Conservation (phyloP, 2,329 filamentous ascomycete species). For the Elsinoe necatrix region DNA sequence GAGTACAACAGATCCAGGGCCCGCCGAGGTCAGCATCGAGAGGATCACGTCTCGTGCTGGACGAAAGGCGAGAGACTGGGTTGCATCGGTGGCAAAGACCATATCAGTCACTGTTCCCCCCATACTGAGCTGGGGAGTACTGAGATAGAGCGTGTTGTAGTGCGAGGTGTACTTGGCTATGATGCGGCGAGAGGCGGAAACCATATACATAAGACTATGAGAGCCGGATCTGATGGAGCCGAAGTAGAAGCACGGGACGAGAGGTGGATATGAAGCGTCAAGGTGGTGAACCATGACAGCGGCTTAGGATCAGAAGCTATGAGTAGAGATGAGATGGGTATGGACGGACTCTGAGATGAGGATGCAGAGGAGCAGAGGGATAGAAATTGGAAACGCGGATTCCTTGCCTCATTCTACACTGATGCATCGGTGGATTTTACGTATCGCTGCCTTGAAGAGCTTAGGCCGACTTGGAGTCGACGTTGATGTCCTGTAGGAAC, state of each 20-base stretch:
- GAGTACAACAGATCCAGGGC: constrained; percentile 21
- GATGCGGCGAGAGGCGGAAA: constrained; percentile 26
- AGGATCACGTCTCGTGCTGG: constrained; percentile 21
- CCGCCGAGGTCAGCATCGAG: neutral
- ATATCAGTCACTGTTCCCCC: constrained; percentile 22
- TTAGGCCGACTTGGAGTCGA: neutral
- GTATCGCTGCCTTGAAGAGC: neutral
- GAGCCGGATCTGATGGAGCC: constrained; percentile 17
- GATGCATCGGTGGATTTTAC: neutral
- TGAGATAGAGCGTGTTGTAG: constrained; percentile 24
- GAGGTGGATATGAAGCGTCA: neutral
- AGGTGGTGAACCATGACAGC: neutral
- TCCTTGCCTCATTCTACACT: neutral
- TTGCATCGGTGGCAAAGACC: constrained; percentile 17
- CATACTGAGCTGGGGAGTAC: constrained; percentile 25
- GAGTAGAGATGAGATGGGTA: neutral
- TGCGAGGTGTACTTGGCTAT: constrained; percentile 27
- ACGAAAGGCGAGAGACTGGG: constrained; percentile 15
- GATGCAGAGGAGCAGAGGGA: neutral
- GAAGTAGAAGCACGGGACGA: neutral
- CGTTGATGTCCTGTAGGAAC: neutral
- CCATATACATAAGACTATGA: constrained; percentile 32
- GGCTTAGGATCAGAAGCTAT: neutral
- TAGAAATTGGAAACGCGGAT: neutral
- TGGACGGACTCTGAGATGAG: neutral